These are phyloP conservation scores for Cinnamomum chago DNA, from an alignment of 164 flowering plant species.

Conservation along the genomic window DNA sequence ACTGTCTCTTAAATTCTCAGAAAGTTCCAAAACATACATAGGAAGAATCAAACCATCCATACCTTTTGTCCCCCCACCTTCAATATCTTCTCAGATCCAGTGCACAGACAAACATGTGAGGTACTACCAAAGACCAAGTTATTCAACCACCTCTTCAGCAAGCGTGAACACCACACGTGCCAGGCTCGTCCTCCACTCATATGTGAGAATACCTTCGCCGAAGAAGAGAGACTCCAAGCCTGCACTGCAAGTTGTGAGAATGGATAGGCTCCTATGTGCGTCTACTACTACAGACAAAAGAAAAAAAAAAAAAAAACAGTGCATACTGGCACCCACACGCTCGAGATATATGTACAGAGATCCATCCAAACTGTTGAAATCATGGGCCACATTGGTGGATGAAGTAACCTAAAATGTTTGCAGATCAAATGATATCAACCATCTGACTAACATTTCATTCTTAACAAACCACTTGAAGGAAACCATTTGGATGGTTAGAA, in stretches of 20 bases:
- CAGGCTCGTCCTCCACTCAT: background rate
- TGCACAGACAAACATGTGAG: conserved; percentile 24
- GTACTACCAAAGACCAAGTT: background rate
- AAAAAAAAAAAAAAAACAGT: too few relatives aligned
- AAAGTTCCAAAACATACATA: conserved; percentile 13
- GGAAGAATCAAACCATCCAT: conserved; percentile 16
- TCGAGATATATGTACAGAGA: too few relatives aligned
- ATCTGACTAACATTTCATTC: too few relatives aligned
- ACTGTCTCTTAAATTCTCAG: conserved; percentile 4
- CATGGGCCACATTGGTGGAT: background rate
- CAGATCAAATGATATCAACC: too few relatives aligned
- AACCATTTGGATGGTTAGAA: too few relatives aligned
- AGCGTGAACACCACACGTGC: conserved; percentile 3
- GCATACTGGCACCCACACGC: too few relatives aligned
- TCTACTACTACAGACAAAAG: too few relatives aligned
- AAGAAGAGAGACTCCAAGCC: background rate
- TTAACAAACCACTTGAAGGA: too few relatives aligned
- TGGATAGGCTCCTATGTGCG: background rate
- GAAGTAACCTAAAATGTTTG: background rate
- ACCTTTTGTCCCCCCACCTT: conserved; percentile 28
- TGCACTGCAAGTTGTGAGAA: background rate
- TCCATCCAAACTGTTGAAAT: background rate
- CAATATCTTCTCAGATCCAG: background rate
- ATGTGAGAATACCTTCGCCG: background rate
- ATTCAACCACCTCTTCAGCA: background rate